phyloP scores from a whole-genome alignment of 2,329 filamentous ascomycete species.

The Sclerotinia spermophila region DNA sequence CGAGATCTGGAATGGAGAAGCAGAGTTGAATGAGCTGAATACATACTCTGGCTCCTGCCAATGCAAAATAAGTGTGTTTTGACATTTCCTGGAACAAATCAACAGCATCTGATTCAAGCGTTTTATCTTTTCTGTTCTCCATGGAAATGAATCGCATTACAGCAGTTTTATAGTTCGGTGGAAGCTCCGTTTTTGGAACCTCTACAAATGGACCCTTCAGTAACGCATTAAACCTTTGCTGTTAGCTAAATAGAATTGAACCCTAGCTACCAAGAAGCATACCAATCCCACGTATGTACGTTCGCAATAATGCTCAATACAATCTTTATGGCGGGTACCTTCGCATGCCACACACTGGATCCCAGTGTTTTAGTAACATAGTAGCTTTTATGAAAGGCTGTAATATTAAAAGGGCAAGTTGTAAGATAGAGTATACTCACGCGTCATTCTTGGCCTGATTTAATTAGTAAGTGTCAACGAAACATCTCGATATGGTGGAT shows the following conservation, averaged over 20 bases:
- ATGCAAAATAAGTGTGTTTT: background rate
- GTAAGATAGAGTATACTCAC: background rate
- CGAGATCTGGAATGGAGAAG: background rate
- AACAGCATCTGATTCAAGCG: background rate
- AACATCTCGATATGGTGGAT: background rate
- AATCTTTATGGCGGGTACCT: background rate
- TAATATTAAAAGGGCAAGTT: background rate
- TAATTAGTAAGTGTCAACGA: background rate
- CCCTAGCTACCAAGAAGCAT: background rate
- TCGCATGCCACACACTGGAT: conserved; percentile 2
- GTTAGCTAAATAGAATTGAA: background rate
- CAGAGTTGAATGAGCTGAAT: background rate
- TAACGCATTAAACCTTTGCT: background rate
- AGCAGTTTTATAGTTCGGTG: background rate
- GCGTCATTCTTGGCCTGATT: background rate
- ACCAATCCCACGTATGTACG: conserved; percentile 1
- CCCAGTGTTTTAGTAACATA: background rate
- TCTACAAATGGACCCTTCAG: background rate
- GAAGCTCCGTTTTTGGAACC: background rate
- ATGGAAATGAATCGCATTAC: background rate
- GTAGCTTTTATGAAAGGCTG: background rate
- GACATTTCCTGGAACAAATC: background rate
- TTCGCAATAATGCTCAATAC: background rate
- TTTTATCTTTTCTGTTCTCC: background rate
- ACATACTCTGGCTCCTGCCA: background rate